Evolutionary conservation across 1,284 basidiomycete genomes (phyloP), one percentile per base, ranked within the genome.

Genomic region (Golubevia pallescens): DNA sequence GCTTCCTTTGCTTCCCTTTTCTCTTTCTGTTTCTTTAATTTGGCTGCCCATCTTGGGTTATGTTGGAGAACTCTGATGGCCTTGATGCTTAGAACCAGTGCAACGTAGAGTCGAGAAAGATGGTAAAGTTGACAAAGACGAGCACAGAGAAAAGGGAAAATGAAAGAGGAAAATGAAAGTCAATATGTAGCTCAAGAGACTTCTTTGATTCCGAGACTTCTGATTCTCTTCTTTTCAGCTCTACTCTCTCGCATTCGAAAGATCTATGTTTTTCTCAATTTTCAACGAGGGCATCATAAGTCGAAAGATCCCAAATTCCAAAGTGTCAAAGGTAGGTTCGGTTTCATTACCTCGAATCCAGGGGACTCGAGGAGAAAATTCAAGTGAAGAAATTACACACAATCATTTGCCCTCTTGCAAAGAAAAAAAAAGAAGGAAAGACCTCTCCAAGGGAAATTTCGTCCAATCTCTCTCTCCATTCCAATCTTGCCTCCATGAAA

Each of bases 321-420:
- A 38, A 38, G 76, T 77, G 81, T 84, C 80, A 84, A 84, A 82
- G 75, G 70, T 70, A 63, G 69, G 23, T 64, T 69, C 70, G 56
- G 67, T 84, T 84, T 81, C 81, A 78, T 71, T 63, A 24, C n/a
- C 52, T 38, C 34, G 3, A 38, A 10, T 38, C 34, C 34, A 38
- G 3, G 34, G 34, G 34, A 61, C 65, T 62, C 68, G 63, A 3
- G 28, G 63, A 67, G 66, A 64, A 66, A 61, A 66, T 58, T 84
- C 81, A 84, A 84, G 80, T 84, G 81, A 84, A 84, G 81, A 84
- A 83, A 84, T 82, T 69, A 78, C 66, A 28, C 59, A 64, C 82
- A 82, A 84, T 84, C 81, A 63, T 80, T 51, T 77, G 77, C 77
- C 71, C 10, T 23, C 57, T 5, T 24, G 21, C n/a, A n/a, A n/a